A percentile compares a stretch with the other conserved stretches of the same genome.
phyloP scores from a whole-genome alignment of 805 yeast genomes.

The Kregervanrija delftensis region DNA sequence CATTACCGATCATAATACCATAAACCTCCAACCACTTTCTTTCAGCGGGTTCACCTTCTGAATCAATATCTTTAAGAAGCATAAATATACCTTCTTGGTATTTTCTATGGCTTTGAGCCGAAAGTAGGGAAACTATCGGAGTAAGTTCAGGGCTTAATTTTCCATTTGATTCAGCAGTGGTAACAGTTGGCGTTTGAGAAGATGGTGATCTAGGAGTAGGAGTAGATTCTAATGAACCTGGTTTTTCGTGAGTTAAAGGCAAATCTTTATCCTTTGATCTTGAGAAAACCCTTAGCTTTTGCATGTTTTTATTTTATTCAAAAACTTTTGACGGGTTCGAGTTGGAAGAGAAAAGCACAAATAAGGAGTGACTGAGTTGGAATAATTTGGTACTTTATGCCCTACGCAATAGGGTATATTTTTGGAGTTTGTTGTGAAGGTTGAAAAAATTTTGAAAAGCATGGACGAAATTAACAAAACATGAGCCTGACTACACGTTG shows the following conservation, averaged over 20 bases:
- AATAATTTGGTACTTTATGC: too few species aligned
- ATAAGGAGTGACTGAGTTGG: background rate
- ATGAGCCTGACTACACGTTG: too few species aligned
- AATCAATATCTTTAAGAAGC: slow-evolving; percentile 64
- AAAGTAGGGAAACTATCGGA: slow-evolving; percentile 67
- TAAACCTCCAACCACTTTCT: slow-evolving; percentile 90
- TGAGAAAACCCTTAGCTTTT: slow-evolving; percentile 21
- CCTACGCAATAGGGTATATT: background rate
- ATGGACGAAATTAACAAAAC: too few species aligned
- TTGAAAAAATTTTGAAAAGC: background rate
- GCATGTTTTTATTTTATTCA: slow-evolving; percentile 9
- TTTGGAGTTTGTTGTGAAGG: background rate
- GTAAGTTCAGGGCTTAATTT: slow-evolving; percentile 36
- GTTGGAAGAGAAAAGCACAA: background rate
- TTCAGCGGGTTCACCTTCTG: slow-evolving; percentile 82
- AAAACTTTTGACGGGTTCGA: background rate
- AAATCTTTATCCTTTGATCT: slow-evolving; percentile 7
- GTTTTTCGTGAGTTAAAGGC: slow-evolving; percentile 5
- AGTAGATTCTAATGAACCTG: background rate
- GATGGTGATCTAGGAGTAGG: slow-evolving; percentile 4
- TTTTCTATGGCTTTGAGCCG: slow-evolving; percentile 70
- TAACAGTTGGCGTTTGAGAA: slow-evolving; percentile 8
- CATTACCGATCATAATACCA: slow-evolving; percentile 86
- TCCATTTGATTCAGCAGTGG: slow-evolving; percentile 24
- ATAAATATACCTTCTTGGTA: slow-evolving; percentile 72